Percentiles rank a stretch among this genome's conserved stretches.
These are phyloP conservation scores for Penicillium sp. DNA, from an alignment of 2,329 filamentous ascomycete species.

Conservation along the genomic window DNA sequence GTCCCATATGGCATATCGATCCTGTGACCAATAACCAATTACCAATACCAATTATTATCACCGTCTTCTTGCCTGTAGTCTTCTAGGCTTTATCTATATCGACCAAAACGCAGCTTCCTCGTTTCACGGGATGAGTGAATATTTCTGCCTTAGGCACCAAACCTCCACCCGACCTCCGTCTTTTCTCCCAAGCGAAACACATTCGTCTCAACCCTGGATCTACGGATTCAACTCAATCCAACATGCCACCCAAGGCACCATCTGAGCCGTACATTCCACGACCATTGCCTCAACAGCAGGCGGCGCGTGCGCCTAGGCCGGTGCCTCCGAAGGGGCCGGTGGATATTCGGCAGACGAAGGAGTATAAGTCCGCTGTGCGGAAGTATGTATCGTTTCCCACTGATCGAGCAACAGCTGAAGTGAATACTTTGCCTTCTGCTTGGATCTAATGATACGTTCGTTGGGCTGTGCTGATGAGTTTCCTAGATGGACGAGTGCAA, in stretches of 20 bases:
- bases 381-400: conserved; percentile 25
- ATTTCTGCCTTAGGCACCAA: conserved; percentile 3
- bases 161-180: not conserved
- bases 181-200: not conserved
- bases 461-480: not conserved
- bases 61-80: not conserved
- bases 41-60: not conserved
- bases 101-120: not conserved
- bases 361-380: conserved; percentile 41
- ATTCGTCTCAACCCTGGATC: not conserved
- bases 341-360: conserved; percentile 42
- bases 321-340: conserved; percentile 11
- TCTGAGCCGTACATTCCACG: not conserved
- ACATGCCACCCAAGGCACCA: not conserved
- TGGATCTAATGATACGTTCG: not conserved
- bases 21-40: not conserved
- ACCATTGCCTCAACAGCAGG: not conserved
- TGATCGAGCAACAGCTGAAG: not conserved
- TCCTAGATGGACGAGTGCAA: conserved; percentile 32
- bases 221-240: not conserved
- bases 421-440: not conserved
- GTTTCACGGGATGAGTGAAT: not conserved
- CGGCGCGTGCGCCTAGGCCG: conserved; percentile 2
- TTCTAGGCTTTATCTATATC: not conserved
- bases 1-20: not conserved